Conservation (phyloP, 1,284 basidiomycete species). For the Ceratobasidium sp. region DNA sequence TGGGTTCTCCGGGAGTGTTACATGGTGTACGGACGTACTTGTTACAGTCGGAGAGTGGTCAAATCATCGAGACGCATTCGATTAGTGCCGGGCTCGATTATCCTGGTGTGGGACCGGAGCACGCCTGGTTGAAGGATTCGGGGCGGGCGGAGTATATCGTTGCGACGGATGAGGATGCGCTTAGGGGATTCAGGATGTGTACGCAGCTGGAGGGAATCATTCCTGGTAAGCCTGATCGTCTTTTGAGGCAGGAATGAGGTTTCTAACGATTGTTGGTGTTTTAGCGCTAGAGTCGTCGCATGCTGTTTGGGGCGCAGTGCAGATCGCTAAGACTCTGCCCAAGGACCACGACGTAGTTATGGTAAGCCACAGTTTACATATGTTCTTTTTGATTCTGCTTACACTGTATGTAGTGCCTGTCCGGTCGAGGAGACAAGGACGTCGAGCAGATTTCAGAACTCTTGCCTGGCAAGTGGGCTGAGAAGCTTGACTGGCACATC, state of each 20-base stretch:
- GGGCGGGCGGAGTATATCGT: conserved; percentile 93
- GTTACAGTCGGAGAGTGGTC: conserved; percentile 88
- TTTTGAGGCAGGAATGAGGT: background rate
- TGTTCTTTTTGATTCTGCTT: conserved; percentile 55
- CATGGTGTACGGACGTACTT: conserved; percentile 98
- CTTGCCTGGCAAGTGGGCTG: conserved; percentile 88
- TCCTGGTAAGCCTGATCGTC: conserved; percentile 72
- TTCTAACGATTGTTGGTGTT: conserved; percentile 15
- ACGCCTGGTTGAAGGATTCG: conserved; percentile 95
- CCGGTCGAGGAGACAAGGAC: conserved; percentile 94
- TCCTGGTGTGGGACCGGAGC: conserved; percentile 96
- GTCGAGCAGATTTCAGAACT: conserved; percentile 91
- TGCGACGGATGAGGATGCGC: conserved; percentile 93
- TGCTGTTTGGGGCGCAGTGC: conserved; percentile 92
- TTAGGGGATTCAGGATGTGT: conserved; percentile 91
- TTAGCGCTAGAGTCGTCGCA: conserved; percentile 94
- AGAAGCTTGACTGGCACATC: conserved; percentile 88
- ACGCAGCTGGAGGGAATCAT: conserved; percentile 98
- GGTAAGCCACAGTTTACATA: conserved; percentile 68
- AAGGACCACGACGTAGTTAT: conserved; percentile 92
- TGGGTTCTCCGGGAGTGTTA: conserved; percentile 93
- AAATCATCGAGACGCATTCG: conserved; percentile 97
- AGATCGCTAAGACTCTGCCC: conserved; percentile 85
- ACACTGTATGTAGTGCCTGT: conserved; percentile 73
- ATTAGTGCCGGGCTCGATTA: conserved; percentile 96